phyloP scores from a whole-genome alignment of 2,329 filamentous ascomycete species.

The Penicillium sp. region DNA sequence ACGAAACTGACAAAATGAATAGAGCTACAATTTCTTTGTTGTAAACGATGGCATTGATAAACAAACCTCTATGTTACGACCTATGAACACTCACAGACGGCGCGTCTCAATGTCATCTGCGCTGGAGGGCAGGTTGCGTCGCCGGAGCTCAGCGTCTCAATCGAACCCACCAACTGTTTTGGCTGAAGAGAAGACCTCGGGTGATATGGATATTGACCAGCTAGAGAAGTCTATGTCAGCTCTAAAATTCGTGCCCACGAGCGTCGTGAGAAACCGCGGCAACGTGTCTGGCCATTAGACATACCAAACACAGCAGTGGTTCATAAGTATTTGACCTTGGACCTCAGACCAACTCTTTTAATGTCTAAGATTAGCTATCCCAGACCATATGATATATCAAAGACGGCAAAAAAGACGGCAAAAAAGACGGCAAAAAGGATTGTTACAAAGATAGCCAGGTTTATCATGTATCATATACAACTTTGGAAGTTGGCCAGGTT shows the following conservation, averaged over 20 bases:
- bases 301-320: background rate
- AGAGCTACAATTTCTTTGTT: slow-evolving; percentile 83
- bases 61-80: slow-evolving; percentile 72
- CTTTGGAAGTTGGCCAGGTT: no score
- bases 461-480: no score
- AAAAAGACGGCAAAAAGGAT: no score
- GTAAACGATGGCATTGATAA: slow-evolving; percentile 89
- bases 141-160: slow-evolving; percentile 34
- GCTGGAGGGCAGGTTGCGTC: slow-evolving; percentile 36
- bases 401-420: no score
- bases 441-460: no score
- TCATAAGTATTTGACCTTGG: background rate
- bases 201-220: slow-evolving; percentile 38
- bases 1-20: slow-evolving; percentile 5
- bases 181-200: slow-evolving; percentile 6
- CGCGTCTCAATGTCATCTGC: slow-evolving; percentile 39
- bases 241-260: slow-evolving; percentile 47
- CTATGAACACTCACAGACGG: slow-evolving; percentile 32
- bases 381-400: no score
- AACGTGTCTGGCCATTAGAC: slow-evolving; percentile 16
- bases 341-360: no score
- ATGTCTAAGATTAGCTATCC: no score
- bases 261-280: slow-evolving; percentile 37
- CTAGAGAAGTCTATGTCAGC: slow-evolving; percentile 48
- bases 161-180: slow-evolving; percentile 13